A percentile compares a stretch with the other conserved stretches of the same genome.
Conservation (phyloP, 192 early-diverging fungal species). For the Coemansia sp. region DNA sequence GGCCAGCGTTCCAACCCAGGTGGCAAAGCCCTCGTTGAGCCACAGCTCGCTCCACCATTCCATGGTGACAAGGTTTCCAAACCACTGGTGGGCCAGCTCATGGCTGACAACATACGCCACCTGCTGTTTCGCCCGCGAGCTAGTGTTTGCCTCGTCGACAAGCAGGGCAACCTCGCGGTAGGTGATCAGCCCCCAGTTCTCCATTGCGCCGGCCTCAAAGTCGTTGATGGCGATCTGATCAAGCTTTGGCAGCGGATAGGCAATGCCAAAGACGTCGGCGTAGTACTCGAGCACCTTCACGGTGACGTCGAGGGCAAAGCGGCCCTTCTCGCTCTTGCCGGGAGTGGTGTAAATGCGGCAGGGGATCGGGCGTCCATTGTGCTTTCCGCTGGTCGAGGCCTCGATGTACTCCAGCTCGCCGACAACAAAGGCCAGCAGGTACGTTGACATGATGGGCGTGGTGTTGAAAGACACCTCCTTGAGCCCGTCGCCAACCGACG, state of each 20-base stretch:
- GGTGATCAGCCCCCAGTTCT: slow-evolving; percentile 97
- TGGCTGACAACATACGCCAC: slow-evolving; percentile 92
- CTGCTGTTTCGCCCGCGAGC: slow-evolving; percentile 72
- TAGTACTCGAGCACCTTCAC: slow-evolving; percentile 77
- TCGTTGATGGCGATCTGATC: slow-evolving; percentile 91
- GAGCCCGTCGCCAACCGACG: slow-evolving; percentile 35
- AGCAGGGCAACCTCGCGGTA: slow-evolving; percentile 83
- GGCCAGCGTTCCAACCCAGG: slow-evolving; percentile 89
- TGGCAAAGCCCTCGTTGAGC: slow-evolving; percentile 98
- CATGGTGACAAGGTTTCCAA: slow-evolving; percentile 96
- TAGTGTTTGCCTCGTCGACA: slow-evolving; percentile 72
- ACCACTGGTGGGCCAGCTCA: slow-evolving; percentile 86
- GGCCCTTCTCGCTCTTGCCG: slow-evolving; percentile 77
- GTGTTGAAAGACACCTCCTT: slow-evolving; percentile 87
- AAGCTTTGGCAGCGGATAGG: slow-evolving; percentile 91
- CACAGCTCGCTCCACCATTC: slow-evolving; percentile 95
- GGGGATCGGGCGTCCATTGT: slow-evolving; percentile 69
- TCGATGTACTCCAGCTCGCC: slow-evolving; percentile 95
- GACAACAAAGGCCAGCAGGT: slow-evolving; percentile 88
- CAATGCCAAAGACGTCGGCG: slow-evolving; percentile 81
- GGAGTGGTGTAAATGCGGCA: slow-evolving; percentile 85
- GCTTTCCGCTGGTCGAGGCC: slow-evolving; percentile 55
- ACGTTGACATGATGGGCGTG: slow-evolving; percentile 94
- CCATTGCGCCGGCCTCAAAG: slow-evolving; percentile 90
- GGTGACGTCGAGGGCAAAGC: slow-evolving; percentile 80